A percentile compares a stretch with the other conserved stretches of the same genome.
Conservation (phyloP, 345 rosid genomes). For the Eutrema heterophyllum region DNA sequence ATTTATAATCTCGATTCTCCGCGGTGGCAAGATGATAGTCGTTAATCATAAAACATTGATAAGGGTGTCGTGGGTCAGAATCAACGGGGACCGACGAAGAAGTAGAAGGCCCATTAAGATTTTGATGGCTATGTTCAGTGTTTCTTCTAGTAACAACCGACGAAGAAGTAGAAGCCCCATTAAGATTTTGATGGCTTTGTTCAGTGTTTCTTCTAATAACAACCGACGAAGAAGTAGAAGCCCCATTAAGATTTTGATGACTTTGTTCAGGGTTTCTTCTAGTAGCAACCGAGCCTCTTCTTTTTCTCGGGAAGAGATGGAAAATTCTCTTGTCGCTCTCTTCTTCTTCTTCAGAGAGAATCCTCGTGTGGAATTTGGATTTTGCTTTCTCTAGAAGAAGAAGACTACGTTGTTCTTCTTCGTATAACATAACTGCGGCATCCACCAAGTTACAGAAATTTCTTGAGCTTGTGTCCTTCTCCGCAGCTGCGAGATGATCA, state of each 20-base stretch:
- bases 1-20: too few relatives aligned
- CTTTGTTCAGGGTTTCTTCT: background rate
- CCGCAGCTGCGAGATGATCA: background rate
- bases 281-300: background rate
- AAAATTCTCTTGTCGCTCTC: too few relatives aligned
- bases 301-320: background rate
- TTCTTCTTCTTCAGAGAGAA: background rate
- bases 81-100: too few relatives aligned
- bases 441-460: slow-evolving; percentile 1
- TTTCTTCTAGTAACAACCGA: too few relatives aligned
- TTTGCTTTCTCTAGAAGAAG: background rate
- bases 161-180: background rate
- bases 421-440: background rate
- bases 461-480: background rate
- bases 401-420: too few relatives aligned
- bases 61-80: too few relatives aligned
- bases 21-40: too few relatives aligned
- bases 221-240: background rate
- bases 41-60: too few relatives aligned
- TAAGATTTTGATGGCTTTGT: background rate
- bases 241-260: background rate
- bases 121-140: too few relatives aligned
- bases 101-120: too few relatives aligned
- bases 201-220: background rate
- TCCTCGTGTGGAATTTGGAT: background rate